Evolutionary conservation across 768 basidiomycete genomes (phyloP).

Genomic region (Lactifluus pinguis): DNA sequence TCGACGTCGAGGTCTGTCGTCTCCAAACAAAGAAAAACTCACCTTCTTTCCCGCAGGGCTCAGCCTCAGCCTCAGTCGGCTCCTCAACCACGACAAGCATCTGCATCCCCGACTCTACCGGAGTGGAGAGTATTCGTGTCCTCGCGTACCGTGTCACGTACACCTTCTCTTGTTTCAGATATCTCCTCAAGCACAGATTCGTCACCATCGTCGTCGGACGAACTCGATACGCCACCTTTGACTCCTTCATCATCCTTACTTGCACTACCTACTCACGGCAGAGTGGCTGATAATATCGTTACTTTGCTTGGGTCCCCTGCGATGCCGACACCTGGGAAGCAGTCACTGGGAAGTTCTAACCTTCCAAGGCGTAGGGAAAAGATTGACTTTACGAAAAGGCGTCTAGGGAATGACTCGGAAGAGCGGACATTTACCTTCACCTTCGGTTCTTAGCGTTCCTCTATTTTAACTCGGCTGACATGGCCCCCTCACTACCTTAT

Average conservation of each 20-base stretch:
- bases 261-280: background rate
- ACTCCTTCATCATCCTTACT: background rate
- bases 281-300: background rate
- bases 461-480: background rate
- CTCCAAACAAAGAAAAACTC: background rate
- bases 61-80: background rate
- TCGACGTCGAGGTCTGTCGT: background rate
- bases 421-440: background rate
- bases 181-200: slow-evolving; percentile 1
- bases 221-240: slow-evolving; percentile 18
- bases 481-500: too few species aligned
- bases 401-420: too few species aligned
- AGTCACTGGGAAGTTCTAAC: background rate
- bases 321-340: background rate
- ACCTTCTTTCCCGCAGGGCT: background rate
- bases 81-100: background rate
- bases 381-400: background rate
- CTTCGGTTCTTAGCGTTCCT: background rate
- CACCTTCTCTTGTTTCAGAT: slow-evolving; percentile 7
- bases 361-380: background rate
- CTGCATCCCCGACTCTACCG: background rate
- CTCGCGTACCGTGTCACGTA: background rate
- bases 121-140: background rate
- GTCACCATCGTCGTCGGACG: slow-evolving; percentile 10
- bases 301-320: background rate